Percentiles rank a stretch among this genome's conserved stretches.
These are phyloP conservation scores for Jatropha multifida DNA, from an alignment of 441 rosid species.

Conservation along the genomic window DNA sequence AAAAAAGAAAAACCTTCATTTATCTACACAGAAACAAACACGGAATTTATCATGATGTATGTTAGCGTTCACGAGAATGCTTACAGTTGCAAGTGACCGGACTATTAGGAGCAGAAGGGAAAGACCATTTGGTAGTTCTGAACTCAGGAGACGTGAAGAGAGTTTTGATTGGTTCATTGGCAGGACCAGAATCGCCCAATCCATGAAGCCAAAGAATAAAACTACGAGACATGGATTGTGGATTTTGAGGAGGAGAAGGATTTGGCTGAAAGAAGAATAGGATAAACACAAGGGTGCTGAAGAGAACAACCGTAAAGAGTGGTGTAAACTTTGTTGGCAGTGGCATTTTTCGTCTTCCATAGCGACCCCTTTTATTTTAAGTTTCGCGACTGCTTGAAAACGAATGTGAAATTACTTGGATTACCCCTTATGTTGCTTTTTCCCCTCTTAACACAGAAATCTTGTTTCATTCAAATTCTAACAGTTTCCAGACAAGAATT, in stretches of 20 bases:
- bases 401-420: slow-evolving; percentile 8
- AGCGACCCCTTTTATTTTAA: slow-evolving; percentile 2
- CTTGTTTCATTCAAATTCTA: too few relatives aligned
- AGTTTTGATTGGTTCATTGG: slow-evolving; percentile 78
- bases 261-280: slow-evolving; percentile 29
- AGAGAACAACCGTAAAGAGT: slow-evolving; percentile 32
- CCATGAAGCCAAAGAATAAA: slow-evolving; percentile 89
- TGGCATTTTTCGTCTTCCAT: slow-evolving; percentile 33
- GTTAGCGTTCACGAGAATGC: slow-evolving; percentile 1
- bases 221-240: slow-evolving; percentile 47
- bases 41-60: background rate
- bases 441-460: too few relatives aligned
- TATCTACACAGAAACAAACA: background rate
- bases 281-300: slow-evolving; percentile 28
- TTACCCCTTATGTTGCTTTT: background rate
- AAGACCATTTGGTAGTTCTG: slow-evolving; percentile 58
- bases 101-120: slow-evolving; percentile 77
- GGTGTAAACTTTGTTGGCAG: slow-evolving; percentile 28
- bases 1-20: background rate
- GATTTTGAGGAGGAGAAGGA: slow-evolving; percentile 27
- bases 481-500: too few relatives aligned
- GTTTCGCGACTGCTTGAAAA: background rate
- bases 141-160: slow-evolving; percentile 62
- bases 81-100: slow-evolving; percentile 82
- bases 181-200: slow-evolving; percentile 85